These are phyloP conservation scores for Solanum microdontum DNA, from an alignment of 257 asterid genomes.

Conservation along the genomic window DNA sequence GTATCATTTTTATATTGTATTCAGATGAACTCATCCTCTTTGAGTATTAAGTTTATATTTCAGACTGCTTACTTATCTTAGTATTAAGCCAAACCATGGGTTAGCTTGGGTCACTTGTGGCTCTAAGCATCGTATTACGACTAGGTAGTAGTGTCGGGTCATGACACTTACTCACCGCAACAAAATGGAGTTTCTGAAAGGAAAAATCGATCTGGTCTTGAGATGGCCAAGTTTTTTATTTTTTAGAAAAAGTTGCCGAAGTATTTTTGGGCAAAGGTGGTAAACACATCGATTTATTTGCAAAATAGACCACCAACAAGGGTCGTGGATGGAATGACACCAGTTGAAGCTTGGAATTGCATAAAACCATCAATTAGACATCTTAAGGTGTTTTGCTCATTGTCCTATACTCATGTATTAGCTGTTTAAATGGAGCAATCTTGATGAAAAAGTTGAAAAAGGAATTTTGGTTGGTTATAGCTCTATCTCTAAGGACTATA, in stretches of 20 bases:
- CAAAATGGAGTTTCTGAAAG: neutral
- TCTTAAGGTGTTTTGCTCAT: neutral
- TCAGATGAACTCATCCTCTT: neutral
- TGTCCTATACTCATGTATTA: neutral
- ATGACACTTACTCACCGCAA: neutral
- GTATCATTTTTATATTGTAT: neutral
- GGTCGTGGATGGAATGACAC: neutral
- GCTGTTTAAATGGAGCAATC: neutral
- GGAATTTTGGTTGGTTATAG: neutral
- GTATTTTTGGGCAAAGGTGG: neutral
- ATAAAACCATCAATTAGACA: neutral
- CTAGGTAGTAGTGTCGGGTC: neutral
- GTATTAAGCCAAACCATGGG: neutral
- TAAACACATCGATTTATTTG: neutral
- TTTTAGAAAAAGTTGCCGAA: neutral
- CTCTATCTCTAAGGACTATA: neutral
- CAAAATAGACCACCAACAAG: neutral
- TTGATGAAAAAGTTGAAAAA: neutral
- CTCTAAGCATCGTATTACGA: neutral
- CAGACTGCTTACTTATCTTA: neutral
- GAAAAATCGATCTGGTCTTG: neutral
- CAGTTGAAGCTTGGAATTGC: neutral
- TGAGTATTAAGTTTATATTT: neutral
- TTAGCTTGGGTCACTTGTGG: neutral
- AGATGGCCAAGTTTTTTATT: neutral